phyloP scores from a whole-genome alignment of 441 rosid species.

The Euphorbia schlechtendalii region DNA sequence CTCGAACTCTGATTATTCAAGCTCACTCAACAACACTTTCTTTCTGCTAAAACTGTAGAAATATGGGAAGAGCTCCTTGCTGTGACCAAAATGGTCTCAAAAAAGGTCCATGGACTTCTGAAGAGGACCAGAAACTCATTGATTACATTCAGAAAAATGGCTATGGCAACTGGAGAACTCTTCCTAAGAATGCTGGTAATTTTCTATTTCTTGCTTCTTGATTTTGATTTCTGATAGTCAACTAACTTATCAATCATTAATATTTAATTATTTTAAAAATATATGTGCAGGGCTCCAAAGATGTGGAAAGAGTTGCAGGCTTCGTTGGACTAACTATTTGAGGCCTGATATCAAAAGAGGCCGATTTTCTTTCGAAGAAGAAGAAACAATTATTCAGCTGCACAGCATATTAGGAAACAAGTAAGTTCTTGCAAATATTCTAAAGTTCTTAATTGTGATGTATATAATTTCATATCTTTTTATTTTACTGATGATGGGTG shows the following conservation, averaged over 20 bases:
- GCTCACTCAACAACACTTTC: too few relatives aligned
- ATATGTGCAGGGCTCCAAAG: constrained; percentile 42
- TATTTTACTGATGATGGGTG: not conserved
- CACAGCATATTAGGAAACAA: constrained; percentile 48
- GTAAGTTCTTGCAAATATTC: constrained; percentile 18
- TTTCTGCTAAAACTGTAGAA: not conserved
- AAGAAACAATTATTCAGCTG: constrained; percentile 38
- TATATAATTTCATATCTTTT: too few relatives aligned
- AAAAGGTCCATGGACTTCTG: constrained; percentile 74
- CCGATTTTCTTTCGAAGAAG: constrained; percentile 55
- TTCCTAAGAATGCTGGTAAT: constrained; percentile 61
- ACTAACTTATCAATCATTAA: too few relatives aligned
- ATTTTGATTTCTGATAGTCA: too few relatives aligned
- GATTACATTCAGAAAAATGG: constrained; percentile 43
- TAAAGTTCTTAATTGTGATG: too few relatives aligned
- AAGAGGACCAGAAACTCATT: constrained; percentile 56
- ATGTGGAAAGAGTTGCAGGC: constrained; percentile 69
- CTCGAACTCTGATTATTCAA: too few relatives aligned
- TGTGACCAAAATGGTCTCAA: constrained; percentile 68
- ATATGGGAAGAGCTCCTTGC: constrained; percentile 76
- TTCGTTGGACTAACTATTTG: constrained; percentile 63
- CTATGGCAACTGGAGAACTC: constrained; percentile 62
- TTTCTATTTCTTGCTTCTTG: not conserved
- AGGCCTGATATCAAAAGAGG: constrained; percentile 66
- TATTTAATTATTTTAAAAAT: too few relatives aligned